phyloP scores from a whole-genome alignment of 2,329 filamentous ascomycete species.

The Aspergillus ustus region DNA sequence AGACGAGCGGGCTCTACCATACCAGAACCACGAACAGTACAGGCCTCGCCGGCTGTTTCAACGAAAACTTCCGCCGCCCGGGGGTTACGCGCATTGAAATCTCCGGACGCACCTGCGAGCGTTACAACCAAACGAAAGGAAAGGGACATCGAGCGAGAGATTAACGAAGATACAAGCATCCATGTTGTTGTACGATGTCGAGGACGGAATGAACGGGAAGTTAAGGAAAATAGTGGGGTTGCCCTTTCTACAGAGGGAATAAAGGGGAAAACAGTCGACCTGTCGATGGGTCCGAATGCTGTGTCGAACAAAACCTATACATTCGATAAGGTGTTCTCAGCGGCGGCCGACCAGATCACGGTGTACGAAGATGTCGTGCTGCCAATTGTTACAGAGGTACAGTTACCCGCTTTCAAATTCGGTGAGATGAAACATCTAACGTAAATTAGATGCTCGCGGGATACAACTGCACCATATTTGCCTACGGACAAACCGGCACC shows the following conservation, averaged over 20 bases:
- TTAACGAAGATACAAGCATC: slow-evolving; percentile 88
- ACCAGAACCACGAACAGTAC: slow-evolving; percentile 66
- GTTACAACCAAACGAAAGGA: slow-evolving; percentile 81
- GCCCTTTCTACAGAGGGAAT: slow-evolving; percentile 88
- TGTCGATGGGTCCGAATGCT: slow-evolving; percentile 91
- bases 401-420: slow-evolving; percentile 24
- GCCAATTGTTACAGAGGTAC: slow-evolving; percentile 89
- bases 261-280: slow-evolving; percentile 79
- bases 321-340: slow-evolving; percentile 97
- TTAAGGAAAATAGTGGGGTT: slow-evolving; percentile 91
- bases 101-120: slow-evolving; percentile 53
- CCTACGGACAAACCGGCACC: slow-evolving; percentile 96
- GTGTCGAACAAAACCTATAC: slow-evolving; percentile 95
- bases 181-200: slow-evolving; percentile 95
- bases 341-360: slow-evolving; percentile 90
- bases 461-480: slow-evolving; percentile 98
- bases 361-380: slow-evolving; percentile 94
- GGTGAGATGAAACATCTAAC: slow-evolving; percentile 16
- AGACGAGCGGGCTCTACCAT: slow-evolving; percentile 58
- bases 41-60: slow-evolving; percentile 76
- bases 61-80: slow-evolving; percentile 59
- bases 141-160: slow-evolving; percentile 75
- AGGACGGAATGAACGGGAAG: slow-evolving; percentile 88
- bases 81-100: slow-evolving; percentile 44
- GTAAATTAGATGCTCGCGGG: slow-evolving; percentile 77